These are phyloP conservation scores for Suillus sp. DNA, from an alignment of 768 basidiomycete species.

Conservation along the genomic window DNA sequence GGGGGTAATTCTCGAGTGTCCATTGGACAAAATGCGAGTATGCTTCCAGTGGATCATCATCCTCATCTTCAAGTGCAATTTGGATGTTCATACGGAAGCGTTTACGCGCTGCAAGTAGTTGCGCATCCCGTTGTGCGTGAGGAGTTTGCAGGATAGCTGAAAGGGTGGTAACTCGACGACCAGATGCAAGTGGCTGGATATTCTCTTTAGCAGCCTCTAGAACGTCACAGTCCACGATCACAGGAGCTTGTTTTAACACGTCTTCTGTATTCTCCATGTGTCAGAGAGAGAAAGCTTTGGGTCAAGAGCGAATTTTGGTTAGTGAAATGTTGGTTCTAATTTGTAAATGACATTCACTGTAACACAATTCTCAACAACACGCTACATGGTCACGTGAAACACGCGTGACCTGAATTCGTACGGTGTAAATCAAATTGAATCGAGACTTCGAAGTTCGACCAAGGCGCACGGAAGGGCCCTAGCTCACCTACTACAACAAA, in stretches of 20 bases:
- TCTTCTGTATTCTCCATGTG: slow-evolving; percentile 34
- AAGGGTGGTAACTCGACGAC: slow-evolving; percentile 77
- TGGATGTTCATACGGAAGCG: slow-evolving; percentile 73
- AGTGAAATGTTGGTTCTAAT: background rate
- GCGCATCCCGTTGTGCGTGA: slow-evolving; percentile 72
- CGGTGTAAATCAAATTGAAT: no score
- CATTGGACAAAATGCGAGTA: slow-evolving; percentile 87
- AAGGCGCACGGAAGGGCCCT: no score
- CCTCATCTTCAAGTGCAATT: slow-evolving; percentile 70
- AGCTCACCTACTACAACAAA: no score
- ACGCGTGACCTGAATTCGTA: background rate
- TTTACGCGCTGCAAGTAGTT: slow-evolving; percentile 64
- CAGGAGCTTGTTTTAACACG: slow-evolving; percentile 42
- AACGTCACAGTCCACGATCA: slow-evolving; percentile 78
- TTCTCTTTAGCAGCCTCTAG: slow-evolving; percentile 87
- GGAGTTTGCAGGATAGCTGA: slow-evolving; percentile 76
- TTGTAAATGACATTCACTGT: background rate
- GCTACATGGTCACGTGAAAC: background rate
- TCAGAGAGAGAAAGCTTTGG: slow-evolving; percentile 19
- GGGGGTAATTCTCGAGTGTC: slow-evolving; percentile 93
- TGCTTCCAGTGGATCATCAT: slow-evolving; percentile 82
- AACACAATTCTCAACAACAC: slow-evolving; percentile 10
- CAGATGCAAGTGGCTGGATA: slow-evolving; percentile 78
- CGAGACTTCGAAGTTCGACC: no score
- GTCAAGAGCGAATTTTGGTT: background rate